Evolutionary conservation across 108 stramenopile genomes (phyloP), one percentile per base, ranked within the genome.

Genomic region (Skeletonema tropicum): DNA sequence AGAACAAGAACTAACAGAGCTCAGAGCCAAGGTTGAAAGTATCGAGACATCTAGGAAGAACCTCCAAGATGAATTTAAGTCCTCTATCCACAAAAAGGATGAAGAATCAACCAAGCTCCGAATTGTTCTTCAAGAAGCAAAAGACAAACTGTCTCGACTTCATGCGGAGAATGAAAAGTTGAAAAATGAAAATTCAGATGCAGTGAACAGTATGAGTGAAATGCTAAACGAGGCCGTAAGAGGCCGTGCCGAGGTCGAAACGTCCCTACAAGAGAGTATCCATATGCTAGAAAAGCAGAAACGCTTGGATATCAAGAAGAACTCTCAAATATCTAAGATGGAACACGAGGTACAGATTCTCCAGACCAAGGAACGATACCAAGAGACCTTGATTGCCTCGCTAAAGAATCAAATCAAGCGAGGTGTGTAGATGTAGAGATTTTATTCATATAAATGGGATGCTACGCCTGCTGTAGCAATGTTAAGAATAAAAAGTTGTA

Each of bases 171-270:
- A 73, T 57, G 67, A 73, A 61, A 60, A 41, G 60, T 60, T 79
- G 2, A 61, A 63, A 41, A 29, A 45, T 21, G 70, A 60, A n/a
- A 64, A 64, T 39, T 17, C 32, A 23, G 78, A 79, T 9, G 46
- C 78, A 46, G 15, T 64, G 17, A 52, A 60, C 17, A 79, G 36
- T 35, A 42, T 79, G 48, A 71, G 73, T 32, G 17, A 31, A n/a
- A 79, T 79, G 78, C 60, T 79, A 30, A 79, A 79, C 52, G 78
- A 79, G 17, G 78, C 78, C 10, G 68, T 79, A 25, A 67, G 71
- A 26, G 49, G 70, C 45, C 78, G 78, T 19, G 66, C 78, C 0
- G 66, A 79, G n/a, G 68, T 71, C 21, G 78, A 79, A 30, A 49
- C 61, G 7, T 55, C 78, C 7, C 57, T 79, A 1, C 78, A 79